Base-by-base conservation (phyloP, 228 moss, liverwort and hornwort species). In the Sphagnum magellanicum region DNA sequence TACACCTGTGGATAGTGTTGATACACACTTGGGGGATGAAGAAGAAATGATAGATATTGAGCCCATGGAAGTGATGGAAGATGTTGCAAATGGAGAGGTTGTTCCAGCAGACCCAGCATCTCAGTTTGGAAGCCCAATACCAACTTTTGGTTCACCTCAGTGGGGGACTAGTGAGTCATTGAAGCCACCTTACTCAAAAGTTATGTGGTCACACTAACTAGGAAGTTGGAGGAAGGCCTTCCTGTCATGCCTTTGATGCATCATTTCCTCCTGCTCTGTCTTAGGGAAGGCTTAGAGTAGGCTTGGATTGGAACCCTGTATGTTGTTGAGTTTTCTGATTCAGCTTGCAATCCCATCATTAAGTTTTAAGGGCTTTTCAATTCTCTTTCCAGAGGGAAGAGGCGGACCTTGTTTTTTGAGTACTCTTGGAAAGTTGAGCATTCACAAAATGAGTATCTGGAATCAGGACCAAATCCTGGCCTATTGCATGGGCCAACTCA, bases 11-110 rank as follows among this genome's bases (percentile, higher is more conserved):
- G 64, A 12, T 63, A 64, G 55, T 55, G 55, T 13, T 5, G 71
- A 77, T 14, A 13, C 48, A 0, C 51, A 70, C 0, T 14, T 46
- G 15, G 61, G 8, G 17, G 15, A 16, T 62, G 64, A 62, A 72
- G 65, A 71, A 47, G 82, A 75, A 69, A 59, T 63, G 0, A 59
- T 79, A 58, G 79, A 75, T 57, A 16, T 14, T 14, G 86, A 86
- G 48, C 69, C 71, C 5, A 86, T 82, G 82, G 82, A 82, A 13
- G 59, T 79, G n/a, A 77, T 70, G 50, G 77, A 85, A 48, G 67
- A 71, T 55, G 72, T 50, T 51, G 11, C 73, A 66, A n/a, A 51
- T 73, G 67, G 16, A 58, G 77, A 5, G 1, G 67, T 9, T 66
- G 47, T 47, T 51, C 0, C 50, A 0, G 11, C 71, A 5, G 69